A percentile compares a stretch with the other conserved stretches of the same genome.
Evolutionary conservation across 2,329 filamentous ascomycete genomes (phyloP).

Genomic region (Sporothrix curviconia): DNA sequence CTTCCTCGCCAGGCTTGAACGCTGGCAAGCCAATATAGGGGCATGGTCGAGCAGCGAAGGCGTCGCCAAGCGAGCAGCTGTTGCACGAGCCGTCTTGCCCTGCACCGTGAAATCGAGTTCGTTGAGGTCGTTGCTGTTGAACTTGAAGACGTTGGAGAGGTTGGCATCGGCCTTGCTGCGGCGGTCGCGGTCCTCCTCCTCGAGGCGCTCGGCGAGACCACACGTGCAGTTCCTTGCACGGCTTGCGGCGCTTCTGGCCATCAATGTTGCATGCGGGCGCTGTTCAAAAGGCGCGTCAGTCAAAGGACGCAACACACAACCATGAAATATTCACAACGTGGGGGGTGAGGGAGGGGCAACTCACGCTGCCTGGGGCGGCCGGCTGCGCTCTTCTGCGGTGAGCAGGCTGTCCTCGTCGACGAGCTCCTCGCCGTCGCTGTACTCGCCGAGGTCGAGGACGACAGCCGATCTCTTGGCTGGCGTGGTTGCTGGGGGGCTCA

Average conservation of each 20-base stretch:
- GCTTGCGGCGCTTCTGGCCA: slow-evolving; percentile 76
- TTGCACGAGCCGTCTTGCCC: slow-evolving; percentile 88
- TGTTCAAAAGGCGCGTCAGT: slow-evolving; percentile 24
- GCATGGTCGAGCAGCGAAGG: slow-evolving; percentile 66
- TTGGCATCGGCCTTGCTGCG: slow-evolving; percentile 26
- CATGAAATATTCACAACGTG: too few relatives aligned
- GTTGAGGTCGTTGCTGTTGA: slow-evolving; percentile 70
- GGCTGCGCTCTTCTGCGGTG: slow-evolving; percentile 74
- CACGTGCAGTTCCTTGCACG: slow-evolving; percentile 98
- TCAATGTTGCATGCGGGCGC: slow-evolving; percentile 84
- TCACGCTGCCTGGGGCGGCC: slow-evolving; percentile 74
- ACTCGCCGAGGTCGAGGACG: slow-evolving; percentile 40
- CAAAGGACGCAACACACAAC: too few relatives aligned
- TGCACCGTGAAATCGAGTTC: slow-evolving; percentile 97
- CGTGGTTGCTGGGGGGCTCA: background rate
- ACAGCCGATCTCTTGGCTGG: slow-evolving; percentile 17
- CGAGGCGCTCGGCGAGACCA: slow-evolving; percentile 77
- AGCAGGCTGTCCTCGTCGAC: slow-evolving; percentile 88
- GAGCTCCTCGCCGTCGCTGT: slow-evolving; percentile 68
- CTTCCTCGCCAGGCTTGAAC: slow-evolving; percentile 96
- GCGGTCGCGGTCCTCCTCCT: slow-evolving; percentile 64
- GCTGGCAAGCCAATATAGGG: slow-evolving; percentile 89
- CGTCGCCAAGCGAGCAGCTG: slow-evolving; percentile 89
- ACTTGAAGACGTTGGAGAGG: slow-evolving; percentile 49
- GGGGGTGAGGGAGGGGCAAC: slow-evolving; percentile 25